Evolutionary conservation across 2,329 filamentous ascomycete genomes (phyloP).

Genomic region (Ophiocordyceps camponoti-saundersi): DNA sequence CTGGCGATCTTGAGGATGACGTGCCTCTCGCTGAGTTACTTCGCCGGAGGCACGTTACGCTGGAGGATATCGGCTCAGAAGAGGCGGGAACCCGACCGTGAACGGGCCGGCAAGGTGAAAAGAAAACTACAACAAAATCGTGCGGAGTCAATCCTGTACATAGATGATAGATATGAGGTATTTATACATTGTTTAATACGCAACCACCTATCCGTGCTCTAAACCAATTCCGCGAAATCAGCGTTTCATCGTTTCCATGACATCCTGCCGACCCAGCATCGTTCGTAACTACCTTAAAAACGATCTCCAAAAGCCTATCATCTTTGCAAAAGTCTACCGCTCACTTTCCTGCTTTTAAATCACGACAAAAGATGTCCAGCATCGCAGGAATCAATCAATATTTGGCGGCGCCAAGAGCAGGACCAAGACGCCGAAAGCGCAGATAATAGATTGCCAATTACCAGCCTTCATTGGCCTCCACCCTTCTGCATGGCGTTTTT

Average conservation of each 20-base stretch:
- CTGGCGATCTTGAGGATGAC: slow-evolving; percentile 29
- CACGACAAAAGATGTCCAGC: background rate
- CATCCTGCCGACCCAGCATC: background rate
- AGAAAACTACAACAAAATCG: too few species aligned
- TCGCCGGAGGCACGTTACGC: slow-evolving; percentile 29
- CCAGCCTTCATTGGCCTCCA: slow-evolving; percentile 56
- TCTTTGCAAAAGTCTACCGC: too few species aligned
- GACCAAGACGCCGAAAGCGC: too few species aligned
- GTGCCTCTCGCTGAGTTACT: slow-evolving; percentile 55
- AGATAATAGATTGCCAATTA: slow-evolving; percentile 11
- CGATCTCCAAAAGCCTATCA: background rate
- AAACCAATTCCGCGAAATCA: background rate
- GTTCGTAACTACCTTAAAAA: too few species aligned
- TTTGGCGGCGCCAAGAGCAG: background rate
- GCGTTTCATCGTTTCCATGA: background rate
- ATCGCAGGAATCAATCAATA: background rate
- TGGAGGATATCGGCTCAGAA: slow-evolving; percentile 8
- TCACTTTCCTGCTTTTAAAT: background rate
- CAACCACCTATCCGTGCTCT: background rate
- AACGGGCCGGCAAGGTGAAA: too few species aligned
- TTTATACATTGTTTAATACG: background rate
- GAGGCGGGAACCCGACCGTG: slow-evolving; percentile 8
- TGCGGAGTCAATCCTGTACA: too few species aligned
- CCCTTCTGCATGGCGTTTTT: slow-evolving; percentile 59
- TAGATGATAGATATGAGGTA: too few species aligned